Conservation (phyloP, 179 eudicot species). For the Beta corolliflora region DNA sequence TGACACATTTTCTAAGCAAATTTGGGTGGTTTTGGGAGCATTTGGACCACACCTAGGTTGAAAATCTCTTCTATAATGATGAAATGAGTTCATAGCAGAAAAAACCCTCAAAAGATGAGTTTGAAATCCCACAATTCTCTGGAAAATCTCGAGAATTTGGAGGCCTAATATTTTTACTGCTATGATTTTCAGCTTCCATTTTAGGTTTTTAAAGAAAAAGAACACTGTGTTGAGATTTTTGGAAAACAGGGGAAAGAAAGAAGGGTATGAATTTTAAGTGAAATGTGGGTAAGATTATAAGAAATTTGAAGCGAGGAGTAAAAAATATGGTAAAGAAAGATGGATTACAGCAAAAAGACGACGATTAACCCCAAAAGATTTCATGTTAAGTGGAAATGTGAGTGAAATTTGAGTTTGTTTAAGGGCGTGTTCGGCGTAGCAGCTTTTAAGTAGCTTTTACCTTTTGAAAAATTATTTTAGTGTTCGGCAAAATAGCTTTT, state of each 20-base stretch:
- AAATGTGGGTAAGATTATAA: background rate
- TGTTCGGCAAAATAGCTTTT: too few relatives aligned
- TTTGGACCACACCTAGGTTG: conserved; percentile 27
- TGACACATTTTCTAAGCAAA: background rate
- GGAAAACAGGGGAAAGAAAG: conserved; percentile 6
- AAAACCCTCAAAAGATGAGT: background rate
- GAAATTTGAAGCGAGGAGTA: background rate
- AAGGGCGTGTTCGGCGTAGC: too few relatives aligned
- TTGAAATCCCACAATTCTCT: conserved; percentile 19
- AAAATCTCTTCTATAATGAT: conserved; percentile 7
- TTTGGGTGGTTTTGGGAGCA: background rate
- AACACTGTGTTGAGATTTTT: background rate
- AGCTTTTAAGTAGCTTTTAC: too few relatives aligned
- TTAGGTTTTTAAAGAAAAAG: too few relatives aligned
- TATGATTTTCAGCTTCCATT: background rate
- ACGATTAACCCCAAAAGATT: background rate
- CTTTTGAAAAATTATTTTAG: too few relatives aligned
- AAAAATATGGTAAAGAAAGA: background rate
- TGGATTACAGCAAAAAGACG: background rate
- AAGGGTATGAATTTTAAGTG: background rate
- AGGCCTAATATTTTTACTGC: background rate
- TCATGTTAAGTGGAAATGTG: background rate
- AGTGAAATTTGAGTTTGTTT: background rate
- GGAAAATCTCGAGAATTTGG: conserved; percentile 27
- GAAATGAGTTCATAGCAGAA: background rate